These are phyloP conservation scores for Ophiostoma populinum DNA, from an alignment of 2,329 filamentous ascomycete species.

Conservation along the genomic window DNA sequence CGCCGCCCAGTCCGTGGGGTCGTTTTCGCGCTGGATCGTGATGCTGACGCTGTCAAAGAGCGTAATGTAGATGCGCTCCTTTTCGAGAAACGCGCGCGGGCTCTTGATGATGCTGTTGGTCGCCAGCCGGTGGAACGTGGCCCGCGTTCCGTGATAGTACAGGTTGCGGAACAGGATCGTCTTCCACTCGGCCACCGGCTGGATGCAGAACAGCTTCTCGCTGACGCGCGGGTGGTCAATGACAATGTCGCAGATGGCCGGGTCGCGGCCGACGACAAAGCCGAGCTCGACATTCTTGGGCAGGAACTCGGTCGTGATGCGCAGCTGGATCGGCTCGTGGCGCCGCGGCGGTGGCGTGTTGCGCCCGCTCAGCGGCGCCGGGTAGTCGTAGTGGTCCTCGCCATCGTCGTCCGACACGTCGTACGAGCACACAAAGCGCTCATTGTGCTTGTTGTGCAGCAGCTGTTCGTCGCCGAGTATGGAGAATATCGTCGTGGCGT, in stretches of 20 bases:
- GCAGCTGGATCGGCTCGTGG: not conserved
- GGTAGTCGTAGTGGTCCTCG: not conserved
- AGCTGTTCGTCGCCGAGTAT: not conserved
- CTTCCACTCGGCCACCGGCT: not conserved
- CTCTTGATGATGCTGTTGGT: not conserved
- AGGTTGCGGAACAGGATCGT: not conserved
- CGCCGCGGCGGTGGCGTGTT: not conserved
- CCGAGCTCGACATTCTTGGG: constrained; percentile 1
- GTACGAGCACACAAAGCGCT: not conserved
- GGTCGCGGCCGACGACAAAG: constrained; percentile 5
- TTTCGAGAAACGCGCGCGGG: not conserved
- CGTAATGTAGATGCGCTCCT: not conserved
- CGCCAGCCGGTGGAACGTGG: not conserved
- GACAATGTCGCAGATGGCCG: constrained; percentile 2
- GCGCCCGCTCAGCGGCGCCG: not conserved
- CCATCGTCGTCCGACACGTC: not conserved
- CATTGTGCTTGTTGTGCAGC: not conserved
- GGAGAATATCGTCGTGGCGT: not conserved
- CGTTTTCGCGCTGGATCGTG: constrained; percentile 1
- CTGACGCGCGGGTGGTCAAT: not conserved
- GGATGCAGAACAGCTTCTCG: constrained; percentile 2
- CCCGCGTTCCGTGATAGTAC: not conserved
- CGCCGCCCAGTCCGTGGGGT: not conserved
- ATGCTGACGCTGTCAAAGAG: constrained; percentile 1
- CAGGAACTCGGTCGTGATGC: constrained; percentile 1